phyloP scores from a whole-genome alignment of 495 filamentous ascomycete species.

The Umbilicaria muhlenbergii region DNA sequence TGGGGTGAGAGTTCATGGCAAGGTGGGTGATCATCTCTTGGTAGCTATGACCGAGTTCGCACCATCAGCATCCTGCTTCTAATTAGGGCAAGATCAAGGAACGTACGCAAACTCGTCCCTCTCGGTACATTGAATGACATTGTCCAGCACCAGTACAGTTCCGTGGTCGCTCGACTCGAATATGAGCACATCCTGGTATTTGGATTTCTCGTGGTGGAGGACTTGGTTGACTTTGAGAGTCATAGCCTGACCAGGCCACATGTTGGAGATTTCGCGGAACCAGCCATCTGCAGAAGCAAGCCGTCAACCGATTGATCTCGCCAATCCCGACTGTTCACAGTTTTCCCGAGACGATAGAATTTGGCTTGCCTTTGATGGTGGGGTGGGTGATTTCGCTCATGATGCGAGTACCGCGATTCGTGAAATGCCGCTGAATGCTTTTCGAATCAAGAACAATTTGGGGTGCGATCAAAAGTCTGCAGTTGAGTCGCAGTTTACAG shows the following conservation, averaged over 20 bases:
- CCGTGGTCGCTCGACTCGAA: constrained; percentile 96
- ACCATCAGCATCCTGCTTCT: neutral
- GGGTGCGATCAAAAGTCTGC: no score
- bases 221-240: constrained; percentile 94
- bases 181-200: constrained; percentile 97
- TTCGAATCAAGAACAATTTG: no score
- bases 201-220: constrained; percentile 95
- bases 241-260: constrained; percentile 99
- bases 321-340: neutral
- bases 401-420: no score
- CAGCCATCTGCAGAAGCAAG: constrained; percentile 65
- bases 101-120: constrained; percentile 85
- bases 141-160: constrained; percentile 94
- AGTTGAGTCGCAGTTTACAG: no score
- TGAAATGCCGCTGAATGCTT: no score
- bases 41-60: constrained; percentile 37
- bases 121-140: constrained; percentile 97
- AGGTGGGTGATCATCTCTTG: constrained; percentile 99
- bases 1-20: constrained; percentile 95
- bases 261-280: constrained; percentile 94
- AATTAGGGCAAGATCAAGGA: neutral
- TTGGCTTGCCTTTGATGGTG: constrained; percentile 40
- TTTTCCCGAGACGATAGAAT: constrained; percentile 2
- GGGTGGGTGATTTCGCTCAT: constrained; percentile 45
- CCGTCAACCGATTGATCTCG: neutral